phyloP scores from a whole-genome alignment of 148 eudicot genomes.

The Chenopodium suecicum region DNA sequence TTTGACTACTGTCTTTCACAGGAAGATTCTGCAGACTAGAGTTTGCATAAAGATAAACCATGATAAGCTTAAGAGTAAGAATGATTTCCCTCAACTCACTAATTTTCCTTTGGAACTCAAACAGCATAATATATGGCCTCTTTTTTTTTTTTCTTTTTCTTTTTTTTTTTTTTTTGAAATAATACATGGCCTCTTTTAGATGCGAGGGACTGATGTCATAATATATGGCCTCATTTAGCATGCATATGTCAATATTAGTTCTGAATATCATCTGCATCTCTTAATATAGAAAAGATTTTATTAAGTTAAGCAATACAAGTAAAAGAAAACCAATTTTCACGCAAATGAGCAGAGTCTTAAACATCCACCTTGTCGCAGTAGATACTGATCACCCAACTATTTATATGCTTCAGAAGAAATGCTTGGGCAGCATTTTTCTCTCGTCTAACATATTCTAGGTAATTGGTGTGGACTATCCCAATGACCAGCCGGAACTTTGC shows the following conservation, averaged over 20 bases:
- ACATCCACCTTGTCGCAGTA: slow-evolving; percentile 87
- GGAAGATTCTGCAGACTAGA: background rate
- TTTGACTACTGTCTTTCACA: background rate
- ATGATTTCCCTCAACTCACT: background rate
- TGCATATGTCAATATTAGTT: no score
- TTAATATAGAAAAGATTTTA: background rate
- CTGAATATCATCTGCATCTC: no score
- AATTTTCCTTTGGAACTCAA: background rate
- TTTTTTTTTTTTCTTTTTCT: no score
- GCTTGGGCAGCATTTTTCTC: slow-evolving; percentile 82
- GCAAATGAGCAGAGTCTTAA: background rate
- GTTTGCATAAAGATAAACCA: background rate
- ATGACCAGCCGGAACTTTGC: slow-evolving; percentile 71
- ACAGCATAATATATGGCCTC: background rate
- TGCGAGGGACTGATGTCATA: background rate
- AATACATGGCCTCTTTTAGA: background rate
- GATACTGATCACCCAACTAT: slow-evolving; percentile 84
- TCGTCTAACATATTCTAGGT: slow-evolving; percentile 82
- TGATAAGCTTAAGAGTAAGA: background rate
- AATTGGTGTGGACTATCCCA: slow-evolving; percentile 93
- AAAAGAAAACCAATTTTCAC: background rate
- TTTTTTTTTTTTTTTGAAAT: no score
- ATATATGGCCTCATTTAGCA: no score
- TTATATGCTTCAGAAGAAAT: slow-evolving; percentile 61
- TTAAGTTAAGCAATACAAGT: background rate